Conservation (phyloP, 2,329 filamentous ascomycete genomes). For the Penicillium polonicum region DNA sequence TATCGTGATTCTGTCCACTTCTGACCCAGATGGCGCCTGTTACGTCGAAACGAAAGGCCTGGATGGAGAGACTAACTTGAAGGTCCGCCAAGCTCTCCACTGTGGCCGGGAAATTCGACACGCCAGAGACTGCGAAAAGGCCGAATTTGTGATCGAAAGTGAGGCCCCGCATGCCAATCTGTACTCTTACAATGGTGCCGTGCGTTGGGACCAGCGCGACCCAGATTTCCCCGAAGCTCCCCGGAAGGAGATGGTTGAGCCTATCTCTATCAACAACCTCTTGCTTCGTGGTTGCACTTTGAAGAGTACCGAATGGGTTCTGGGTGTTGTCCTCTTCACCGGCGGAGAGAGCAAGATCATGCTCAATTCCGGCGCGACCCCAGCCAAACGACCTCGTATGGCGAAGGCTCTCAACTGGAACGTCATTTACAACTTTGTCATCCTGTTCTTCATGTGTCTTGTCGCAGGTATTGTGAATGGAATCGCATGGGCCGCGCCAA, state of each 20-base stretch:
- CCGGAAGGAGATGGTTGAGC: slow-evolving; percentile 79
- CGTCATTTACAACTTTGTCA: slow-evolving; percentile 91
- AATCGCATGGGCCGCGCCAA: slow-evolving; percentile 70
- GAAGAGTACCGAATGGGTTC: slow-evolving; percentile 92
- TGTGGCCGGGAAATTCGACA: slow-evolving; percentile 81
- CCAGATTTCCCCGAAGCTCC: slow-evolving; percentile 61
- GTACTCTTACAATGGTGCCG: slow-evolving; percentile 88
- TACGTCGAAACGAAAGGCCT: slow-evolving; percentile 98
- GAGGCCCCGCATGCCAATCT: slow-evolving; percentile 90
- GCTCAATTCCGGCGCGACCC: slow-evolving; percentile 95
- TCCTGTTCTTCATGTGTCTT: slow-evolving; percentile 87
- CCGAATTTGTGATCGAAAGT: slow-evolving; percentile 85
- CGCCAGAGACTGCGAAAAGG: slow-evolving; percentile 85
- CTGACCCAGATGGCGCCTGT: slow-evolving; percentile 88
- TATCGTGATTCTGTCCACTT: slow-evolving; percentile 86
- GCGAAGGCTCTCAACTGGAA: slow-evolving; percentile 95
- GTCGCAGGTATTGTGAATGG: slow-evolving; percentile 83
- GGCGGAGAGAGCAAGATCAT: slow-evolving; percentile 98
- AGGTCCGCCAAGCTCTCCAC: slow-evolving; percentile 86
- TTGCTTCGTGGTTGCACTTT: slow-evolving; percentile 90
- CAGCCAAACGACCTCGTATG: slow-evolving; percentile 87
- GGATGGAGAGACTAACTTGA: slow-evolving; percentile 96
- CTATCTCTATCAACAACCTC: slow-evolving; percentile 92
- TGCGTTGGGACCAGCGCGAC: slow-evolving; percentile 79
- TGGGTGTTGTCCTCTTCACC: slow-evolving; percentile 91